Conservation (phyloP, 2,329 filamentous ascomycete genomes). For the Colletotrichum cordylinicola region DNA sequence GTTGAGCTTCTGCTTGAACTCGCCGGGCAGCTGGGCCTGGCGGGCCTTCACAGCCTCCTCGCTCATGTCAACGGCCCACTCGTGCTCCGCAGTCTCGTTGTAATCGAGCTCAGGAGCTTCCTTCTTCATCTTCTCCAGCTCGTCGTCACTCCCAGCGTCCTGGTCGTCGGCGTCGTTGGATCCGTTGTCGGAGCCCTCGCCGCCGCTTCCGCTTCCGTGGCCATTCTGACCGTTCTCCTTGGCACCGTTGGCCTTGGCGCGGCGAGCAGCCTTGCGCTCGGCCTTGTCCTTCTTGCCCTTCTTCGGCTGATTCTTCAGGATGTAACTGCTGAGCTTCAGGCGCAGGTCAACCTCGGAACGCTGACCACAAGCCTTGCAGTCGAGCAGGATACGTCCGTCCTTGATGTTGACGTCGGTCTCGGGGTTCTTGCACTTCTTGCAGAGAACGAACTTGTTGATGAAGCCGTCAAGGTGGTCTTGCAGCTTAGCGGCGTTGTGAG, state of each 20-base stretch:
- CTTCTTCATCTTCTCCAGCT: conserved; percentile 83
- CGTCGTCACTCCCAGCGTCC: conserved; percentile 86
- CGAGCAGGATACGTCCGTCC: conserved; percentile 87
- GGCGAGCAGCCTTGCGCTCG: conserved; percentile 87
- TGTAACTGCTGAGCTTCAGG: conserved; percentile 96
- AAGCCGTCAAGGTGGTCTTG: conserved; percentile 99
- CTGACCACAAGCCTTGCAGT: conserved; percentile 98
- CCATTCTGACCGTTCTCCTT: conserved; percentile 55
- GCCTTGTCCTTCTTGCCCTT: conserved; percentile 99
- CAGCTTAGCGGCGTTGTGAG: conserved; percentile 92
- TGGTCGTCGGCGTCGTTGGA: conserved; percentile 56
- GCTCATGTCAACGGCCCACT: conserved; percentile 97
- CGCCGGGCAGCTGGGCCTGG: conserved; percentile 89
- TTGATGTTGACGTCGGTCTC: conserved; percentile 97
- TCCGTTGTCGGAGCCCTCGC: conserved; percentile 55
- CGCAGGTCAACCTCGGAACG: conserved; percentile 90
- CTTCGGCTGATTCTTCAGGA: conserved; percentile 90
- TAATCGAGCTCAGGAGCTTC: conserved; percentile 55
- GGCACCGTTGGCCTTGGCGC: conserved; percentile 74
- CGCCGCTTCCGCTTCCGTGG: conserved; percentile 68
- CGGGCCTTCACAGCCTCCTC: conserved; percentile 94
- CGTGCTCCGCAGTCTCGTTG: conserved; percentile 77
- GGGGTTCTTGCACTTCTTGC: conserved; percentile 99
- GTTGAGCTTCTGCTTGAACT: conserved; percentile 91
- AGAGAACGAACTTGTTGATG: conserved; percentile 98